Evolutionary conservation across 768 basidiomycete species (phyloP).

Genomic region (Suillus hirtellus): DNA sequence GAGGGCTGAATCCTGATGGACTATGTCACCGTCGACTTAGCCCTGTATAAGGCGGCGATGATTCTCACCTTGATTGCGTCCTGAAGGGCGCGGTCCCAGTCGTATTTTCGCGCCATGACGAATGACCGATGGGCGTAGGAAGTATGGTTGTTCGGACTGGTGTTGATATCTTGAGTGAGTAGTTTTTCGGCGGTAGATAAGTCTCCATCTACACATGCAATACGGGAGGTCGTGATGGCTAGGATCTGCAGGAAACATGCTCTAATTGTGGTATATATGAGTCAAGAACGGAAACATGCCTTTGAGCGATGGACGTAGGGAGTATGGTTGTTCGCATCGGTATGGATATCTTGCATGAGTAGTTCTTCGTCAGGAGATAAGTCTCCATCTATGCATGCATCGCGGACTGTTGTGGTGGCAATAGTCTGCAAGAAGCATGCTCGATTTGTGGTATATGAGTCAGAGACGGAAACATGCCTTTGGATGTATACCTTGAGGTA

Average conservation of each 20-base stretch:
- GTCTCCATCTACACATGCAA: too few species aligned
- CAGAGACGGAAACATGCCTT: not conserved
- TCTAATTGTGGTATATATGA: too few species aligned
- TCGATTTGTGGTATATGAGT: not conserved
- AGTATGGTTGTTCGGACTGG: too few species aligned
- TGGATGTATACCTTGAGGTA: not conserved
- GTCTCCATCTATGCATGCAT: not conserved
- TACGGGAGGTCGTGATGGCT: too few species aligned
- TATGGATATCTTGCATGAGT: not conserved
- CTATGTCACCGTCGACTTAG: not conserved
- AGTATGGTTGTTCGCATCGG: not conserved
- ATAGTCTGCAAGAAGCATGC: not conserved
- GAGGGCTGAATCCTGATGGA: not conserved
- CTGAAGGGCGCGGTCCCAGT: not conserved
- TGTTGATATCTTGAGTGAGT: too few species aligned
- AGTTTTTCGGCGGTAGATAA: too few species aligned
- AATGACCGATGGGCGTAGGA: not conserved
- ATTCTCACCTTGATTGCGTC: not conserved
- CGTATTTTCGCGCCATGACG: not conserved
- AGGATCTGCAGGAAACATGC: too few species aligned
- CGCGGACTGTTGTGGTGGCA: not conserved
- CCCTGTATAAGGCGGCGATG: too few species aligned
- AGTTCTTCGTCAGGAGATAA: not conserved
- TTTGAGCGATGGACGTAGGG: not conserved
- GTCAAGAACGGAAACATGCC: too few species aligned